phyloP scores from a whole-genome alignment of 164 flowering plant species.

The Echeveria elegans region DNA sequence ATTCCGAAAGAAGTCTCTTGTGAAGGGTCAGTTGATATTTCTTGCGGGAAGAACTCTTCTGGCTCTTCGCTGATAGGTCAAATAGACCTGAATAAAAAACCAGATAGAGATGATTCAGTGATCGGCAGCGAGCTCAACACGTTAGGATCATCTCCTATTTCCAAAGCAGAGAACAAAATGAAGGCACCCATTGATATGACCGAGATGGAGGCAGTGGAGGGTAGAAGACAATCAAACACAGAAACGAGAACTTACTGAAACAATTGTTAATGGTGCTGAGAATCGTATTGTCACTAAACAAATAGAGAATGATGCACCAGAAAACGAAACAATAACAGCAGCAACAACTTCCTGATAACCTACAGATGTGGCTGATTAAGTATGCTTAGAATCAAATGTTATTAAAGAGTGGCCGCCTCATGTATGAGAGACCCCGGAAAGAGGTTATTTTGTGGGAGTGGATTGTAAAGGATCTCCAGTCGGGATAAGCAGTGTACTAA shows the following conservation, averaged over 20 bases:
- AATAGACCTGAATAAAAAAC: conserved; percentile 76
- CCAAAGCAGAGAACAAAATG: neutral
- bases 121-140: neutral
- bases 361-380: neutral
- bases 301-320: neutral
- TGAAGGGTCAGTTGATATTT: conserved; percentile 31
- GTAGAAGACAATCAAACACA: neutral
- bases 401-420: too few relatives aligned
- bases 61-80: conserved; percentile 54
- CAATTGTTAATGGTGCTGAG: neutral
- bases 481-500: too few relatives aligned
- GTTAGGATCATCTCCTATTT: too few relatives aligned
- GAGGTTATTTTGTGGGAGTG: too few relatives aligned
- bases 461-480: too few relatives aligned
- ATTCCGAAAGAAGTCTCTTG: conserved; percentile 16
- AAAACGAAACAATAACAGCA: neutral
- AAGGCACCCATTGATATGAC: neutral
- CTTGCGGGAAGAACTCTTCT: conserved; percentile 22
- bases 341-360: neutral
- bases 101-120: too few relatives aligned
- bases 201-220: neutral
- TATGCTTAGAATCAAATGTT: too few relatives aligned
- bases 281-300: neutral
- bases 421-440: too few relatives aligned
- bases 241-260: neutral